Evolutionary conservation across 306 rosid genomes (phyloP).

Genomic region (Vigna nakashimae): DNA sequence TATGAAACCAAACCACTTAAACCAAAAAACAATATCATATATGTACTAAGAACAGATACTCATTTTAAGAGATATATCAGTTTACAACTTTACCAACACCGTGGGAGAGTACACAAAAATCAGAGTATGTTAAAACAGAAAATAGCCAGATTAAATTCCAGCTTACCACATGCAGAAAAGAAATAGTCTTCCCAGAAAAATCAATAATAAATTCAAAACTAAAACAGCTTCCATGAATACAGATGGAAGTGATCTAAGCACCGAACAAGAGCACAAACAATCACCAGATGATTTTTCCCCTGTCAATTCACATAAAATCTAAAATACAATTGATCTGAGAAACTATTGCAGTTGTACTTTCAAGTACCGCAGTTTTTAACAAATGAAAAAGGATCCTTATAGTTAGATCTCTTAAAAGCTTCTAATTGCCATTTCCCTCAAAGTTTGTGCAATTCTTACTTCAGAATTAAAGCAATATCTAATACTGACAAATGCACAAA

Average conservation of each 20-base stretch:
- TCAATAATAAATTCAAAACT: neutral
- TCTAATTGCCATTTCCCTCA: neutral
- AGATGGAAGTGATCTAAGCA: neutral
- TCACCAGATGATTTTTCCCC: neutral
- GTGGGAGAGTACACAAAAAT: neutral
- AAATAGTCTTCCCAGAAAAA: neutral
- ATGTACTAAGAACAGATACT: conserved; percentile 20
- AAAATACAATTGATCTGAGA: neutral
- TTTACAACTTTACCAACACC: neutral
- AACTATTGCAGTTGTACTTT: neutral
- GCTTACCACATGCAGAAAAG: conserved; percentile 31
- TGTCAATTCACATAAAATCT: conserved; percentile 1
- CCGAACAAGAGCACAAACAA: neutral
- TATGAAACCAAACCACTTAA: neutral
- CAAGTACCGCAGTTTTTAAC: no score
- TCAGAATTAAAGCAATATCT: neutral
- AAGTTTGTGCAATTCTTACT: neutral
- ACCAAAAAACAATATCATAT: conserved; percentile 5
- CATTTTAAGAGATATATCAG: conserved; percentile 7
- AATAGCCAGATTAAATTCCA: conserved; percentile 22
- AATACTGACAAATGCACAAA: neutral
- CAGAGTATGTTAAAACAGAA: conserved; percentile 8
- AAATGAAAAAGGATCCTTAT: neutral
- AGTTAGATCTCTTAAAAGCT: neutral
- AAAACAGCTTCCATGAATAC: neutral